Evolutionary conservation across 441 rosid genomes (phyloP).

Genomic region (Codiaeum variegatum): DNA sequence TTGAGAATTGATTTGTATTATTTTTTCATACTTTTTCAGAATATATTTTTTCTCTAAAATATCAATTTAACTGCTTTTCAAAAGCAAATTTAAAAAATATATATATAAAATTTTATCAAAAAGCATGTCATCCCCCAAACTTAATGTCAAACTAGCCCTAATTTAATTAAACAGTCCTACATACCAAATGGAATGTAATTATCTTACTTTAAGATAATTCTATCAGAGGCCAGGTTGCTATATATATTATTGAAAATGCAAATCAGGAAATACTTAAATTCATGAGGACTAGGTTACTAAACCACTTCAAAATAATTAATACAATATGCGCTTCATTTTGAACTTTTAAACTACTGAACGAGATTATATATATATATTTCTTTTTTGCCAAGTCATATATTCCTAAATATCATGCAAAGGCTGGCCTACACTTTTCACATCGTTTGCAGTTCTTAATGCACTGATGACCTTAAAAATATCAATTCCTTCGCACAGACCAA

Average conservation of each 20-base stretch:
- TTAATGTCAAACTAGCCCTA: too few species aligned
- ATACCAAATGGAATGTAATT: too few species aligned
- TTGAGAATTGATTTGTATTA: too few species aligned
- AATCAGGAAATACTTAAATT: not conserved
- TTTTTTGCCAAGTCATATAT: too few species aligned
- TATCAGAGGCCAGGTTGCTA: not conserved
- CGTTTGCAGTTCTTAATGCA: not conserved
- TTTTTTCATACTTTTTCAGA: too few species aligned
- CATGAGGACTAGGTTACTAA: not conserved
- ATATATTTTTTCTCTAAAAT: too few species aligned
- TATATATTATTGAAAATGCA: not conserved
- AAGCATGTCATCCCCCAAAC: too few species aligned
- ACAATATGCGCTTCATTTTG: not conserved
- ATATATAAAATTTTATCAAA: too few species aligned
- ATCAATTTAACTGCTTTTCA: too few species aligned
- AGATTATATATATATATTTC: not conserved
- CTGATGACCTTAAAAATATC: not conserved
- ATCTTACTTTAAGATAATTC: too few species aligned
- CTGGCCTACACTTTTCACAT: not conserved
- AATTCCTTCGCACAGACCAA: conserved; percentile 3
- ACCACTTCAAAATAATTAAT: not conserved
- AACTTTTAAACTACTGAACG: not conserved
- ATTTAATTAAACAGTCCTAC: too few species aligned
- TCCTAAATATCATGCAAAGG: not conserved
- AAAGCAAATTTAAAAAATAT: too few species aligned